Conservation (phyloP, 2,329 filamentous ascomycete species). For the Coniella vitis region DNA sequence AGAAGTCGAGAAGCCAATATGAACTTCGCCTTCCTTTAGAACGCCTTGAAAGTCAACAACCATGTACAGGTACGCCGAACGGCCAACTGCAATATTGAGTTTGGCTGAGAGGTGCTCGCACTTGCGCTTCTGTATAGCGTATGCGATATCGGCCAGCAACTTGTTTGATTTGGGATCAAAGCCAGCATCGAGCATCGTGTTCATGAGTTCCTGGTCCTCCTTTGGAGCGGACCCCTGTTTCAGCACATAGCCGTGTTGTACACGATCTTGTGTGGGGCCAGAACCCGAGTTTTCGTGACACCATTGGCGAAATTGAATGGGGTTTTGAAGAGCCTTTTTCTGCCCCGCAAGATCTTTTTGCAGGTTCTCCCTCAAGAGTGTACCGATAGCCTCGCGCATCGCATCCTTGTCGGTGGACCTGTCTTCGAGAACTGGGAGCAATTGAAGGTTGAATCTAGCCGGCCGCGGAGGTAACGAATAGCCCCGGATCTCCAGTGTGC, state of each 20-base stretch:
- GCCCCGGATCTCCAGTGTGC: conserved; percentile 59
- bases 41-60: conserved; percentile 58
- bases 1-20: conserved; percentile 60
- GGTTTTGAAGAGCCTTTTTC: conserved; percentile 42
- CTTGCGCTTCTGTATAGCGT: conserved; percentile 40
- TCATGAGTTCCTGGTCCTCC: conserved; percentile 42
- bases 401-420: conserved; percentile 38
- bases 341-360: conserved; percentile 45
- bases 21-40: conserved; percentile 59
- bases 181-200: conserved; percentile 50
- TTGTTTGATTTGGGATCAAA: conserved; percentile 46
- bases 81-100: conserved; percentile 53
- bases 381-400: conserved; percentile 43
- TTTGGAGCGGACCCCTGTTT: conserved; percentile 46
- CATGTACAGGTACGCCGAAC: conserved; percentile 59
- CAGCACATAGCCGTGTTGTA: conserved; percentile 31
- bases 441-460: conserved; percentile 58
- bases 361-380: conserved; percentile 44
- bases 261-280: conserved; percentile 28
- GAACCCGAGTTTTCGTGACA: conserved; percentile 34
- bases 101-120: conserved; percentile 47
- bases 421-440: conserved; percentile 61
- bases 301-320: conserved; percentile 47
- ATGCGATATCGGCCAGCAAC: conserved; percentile 43
- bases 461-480: conserved; percentile 34